Percentiles rank a stretch among this genome's conserved stretches.
These are phyloP conservation scores for Fraxinus ornus DNA, from an alignment of 305 asterid species.

Conservation along the genomic window DNA sequence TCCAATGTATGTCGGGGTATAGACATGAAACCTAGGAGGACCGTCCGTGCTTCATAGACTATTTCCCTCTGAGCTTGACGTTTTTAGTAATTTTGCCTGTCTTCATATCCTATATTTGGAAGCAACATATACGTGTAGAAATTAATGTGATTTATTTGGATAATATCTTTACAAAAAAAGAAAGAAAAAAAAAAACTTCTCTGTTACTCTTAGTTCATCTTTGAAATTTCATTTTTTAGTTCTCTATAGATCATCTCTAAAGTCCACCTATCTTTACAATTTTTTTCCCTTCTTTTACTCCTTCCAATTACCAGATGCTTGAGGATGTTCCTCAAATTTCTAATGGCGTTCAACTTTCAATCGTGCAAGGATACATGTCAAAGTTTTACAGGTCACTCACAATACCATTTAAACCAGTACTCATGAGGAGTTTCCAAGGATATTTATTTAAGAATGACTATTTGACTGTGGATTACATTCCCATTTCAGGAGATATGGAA, in stretches of 20 bases:
- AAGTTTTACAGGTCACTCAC: conserved; percentile 78
- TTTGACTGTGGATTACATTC: conserved; percentile 32
- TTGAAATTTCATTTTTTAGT: conserved; percentile 5
- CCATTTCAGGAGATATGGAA: conserved; percentile 87
- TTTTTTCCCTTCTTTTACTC: background rate
- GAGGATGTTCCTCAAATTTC: conserved; percentile 91
- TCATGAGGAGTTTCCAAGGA: conserved; percentile 13
- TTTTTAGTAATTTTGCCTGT: background rate
- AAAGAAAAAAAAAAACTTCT: background rate
- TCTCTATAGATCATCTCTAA: background rate
- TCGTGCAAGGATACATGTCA: conserved; percentile 97
- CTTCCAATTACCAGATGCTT: conserved; percentile 58
- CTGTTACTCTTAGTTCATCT: background rate
- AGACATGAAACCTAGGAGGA: background rate
- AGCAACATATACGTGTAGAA: background rate
- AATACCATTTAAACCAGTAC: conserved; percentile 1
- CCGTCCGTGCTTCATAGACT: background rate
- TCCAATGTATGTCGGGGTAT: background rate
- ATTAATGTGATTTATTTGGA: background rate
- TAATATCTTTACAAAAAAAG: background rate
- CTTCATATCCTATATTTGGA: background rate
- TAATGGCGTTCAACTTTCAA: conserved; percentile 83
- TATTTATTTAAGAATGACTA: conserved; percentile 14
- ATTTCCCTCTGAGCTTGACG: background rate
- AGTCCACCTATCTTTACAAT: background rate